Base-by-base conservation (phyloP, 768 basidiomycete genomes). In the Kwoniella shandongensis region DNA sequence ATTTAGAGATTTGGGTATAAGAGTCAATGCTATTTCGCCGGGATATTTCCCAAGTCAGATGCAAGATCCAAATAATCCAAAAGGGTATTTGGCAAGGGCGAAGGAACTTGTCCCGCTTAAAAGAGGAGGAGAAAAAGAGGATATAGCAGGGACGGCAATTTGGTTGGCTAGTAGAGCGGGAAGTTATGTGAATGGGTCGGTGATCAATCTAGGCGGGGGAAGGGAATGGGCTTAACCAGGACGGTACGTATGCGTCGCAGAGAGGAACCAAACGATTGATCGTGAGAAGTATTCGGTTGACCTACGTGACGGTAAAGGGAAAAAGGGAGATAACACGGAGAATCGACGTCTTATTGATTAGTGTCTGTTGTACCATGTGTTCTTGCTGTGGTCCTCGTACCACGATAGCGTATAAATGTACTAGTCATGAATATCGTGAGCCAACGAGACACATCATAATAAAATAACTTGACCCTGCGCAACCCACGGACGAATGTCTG, bases 11-110 rank as follows among this genome's bases (percentile, higher is more conserved):
- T 44, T 55, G 36, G 59, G 59, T 36, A 44, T 69, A 20, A 51
- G 67, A 17, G 63, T 65, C 18, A 69, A 69, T 29, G 53, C 61
- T 4, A 53, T 69, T 26, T 62, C 59, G 17, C 66, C 67, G 2
- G 65, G 61, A 23, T 57, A 59, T 29, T 59, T 66, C 32, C 61
- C 57, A 25, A 58, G 56, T 44, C 56, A 57, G 39, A 63, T 63
- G 61, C 58, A 63, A 39, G 52, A 63, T 54, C 56, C 61, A 5
- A 54, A 23, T 29, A 63, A 63, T 36, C 61, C 61, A 17, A 63
- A 63, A 13, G 44, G 51, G 29, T 54, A 49, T 38, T 39, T 63
- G 22, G 61, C 61, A 12, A 47, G 61, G 35, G 45, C 61, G 15
- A 54, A 54, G 27, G 56, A 63, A n/a, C 47, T 63, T 10, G 61